Base-by-base conservation (phyloP, 352 stramenopile species). In the Pythium scleroteichum region DNA sequence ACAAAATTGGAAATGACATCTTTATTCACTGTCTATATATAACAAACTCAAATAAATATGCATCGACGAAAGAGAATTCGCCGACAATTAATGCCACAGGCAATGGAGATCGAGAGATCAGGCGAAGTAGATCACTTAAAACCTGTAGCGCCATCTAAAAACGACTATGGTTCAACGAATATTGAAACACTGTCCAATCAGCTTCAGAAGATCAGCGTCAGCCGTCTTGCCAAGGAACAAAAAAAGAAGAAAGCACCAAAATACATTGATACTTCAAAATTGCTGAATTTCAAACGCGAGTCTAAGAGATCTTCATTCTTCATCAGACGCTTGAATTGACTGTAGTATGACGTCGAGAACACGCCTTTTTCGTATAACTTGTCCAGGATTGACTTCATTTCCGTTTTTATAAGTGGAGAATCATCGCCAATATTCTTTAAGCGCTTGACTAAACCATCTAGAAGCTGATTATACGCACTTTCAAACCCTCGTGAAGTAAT, bases 41-140 rank as follows among this genome's bases (percentile, higher is more conserved):
- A 53, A 54, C 20, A 20, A 47, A 58, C 57, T 41, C 2, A 57
- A 64, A 64, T 17, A 64, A 52, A 64, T 51, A 64, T 64, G 57
- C 57, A 64, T 58, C 57, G 57, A 46, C 46, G 57, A 56, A 64
- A 56, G 48, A 51, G 57, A 64, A 64, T 58, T 64, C 32, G 57
- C 49, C 24, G 35, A 22, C 57, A 64, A 20, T 50, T 64, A 22
- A 64, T 64, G 57, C 57, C 57, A 33, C 24, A 40, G 39, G 38
- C 57, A 56, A 64, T 64, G 57, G 57, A 64, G 20, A 64, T 64
- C 47, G 46, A 58, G 53, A 12, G 29, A 44, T 46, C 19, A 57
- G 54, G 52, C 16, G 52, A 49, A 59, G 35, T 35, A 27, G 22
- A 10, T 49, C 50, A 58, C 27, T 52, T 38, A 19, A 60, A 60